Conservation (phyloP, 2,329 filamentous ascomycete genomes). For the Phyllachora maydis region DNA sequence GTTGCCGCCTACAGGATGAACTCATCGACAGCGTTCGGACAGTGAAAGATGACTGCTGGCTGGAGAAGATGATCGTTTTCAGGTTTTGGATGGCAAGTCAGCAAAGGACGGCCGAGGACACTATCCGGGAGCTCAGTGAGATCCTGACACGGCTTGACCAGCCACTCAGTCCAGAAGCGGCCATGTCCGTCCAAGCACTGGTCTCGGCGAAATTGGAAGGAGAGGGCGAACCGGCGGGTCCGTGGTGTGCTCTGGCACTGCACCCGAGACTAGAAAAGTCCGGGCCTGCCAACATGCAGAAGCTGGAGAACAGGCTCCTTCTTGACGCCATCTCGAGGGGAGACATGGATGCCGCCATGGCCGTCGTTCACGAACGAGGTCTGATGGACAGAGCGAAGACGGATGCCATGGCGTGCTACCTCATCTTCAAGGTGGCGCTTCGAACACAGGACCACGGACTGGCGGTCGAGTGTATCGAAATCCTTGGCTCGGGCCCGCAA, state of each 20-base stretch:
- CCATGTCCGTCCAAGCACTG: constrained; percentile 48
- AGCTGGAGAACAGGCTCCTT: constrained; percentile 52
- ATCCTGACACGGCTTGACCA: constrained; percentile 22
- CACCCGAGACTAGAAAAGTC: constrained; percentile 45
- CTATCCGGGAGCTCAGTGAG: constrained; percentile 7
- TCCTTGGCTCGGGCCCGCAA: constrained; percentile 29
- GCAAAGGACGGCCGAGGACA: constrained; percentile 14
- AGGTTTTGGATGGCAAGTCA: constrained; percentile 44
- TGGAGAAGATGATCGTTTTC: constrained; percentile 48
- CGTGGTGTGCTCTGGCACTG: constrained; percentile 53
- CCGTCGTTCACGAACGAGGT: constrained; percentile 38
- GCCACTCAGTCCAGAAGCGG: constrained; percentile 34
- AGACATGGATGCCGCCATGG: constrained; percentile 29
- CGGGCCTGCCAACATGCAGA: constrained; percentile 44
- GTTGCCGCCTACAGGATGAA: constrained; percentile 33
- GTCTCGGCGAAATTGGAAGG: constrained; percentile 65
- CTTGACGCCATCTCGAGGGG: constrained; percentile 42
- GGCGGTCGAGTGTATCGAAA: constrained; percentile 42
- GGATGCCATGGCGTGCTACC: constrained; percentile 47
- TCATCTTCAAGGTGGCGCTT: constrained; percentile 57
- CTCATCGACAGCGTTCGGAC: constrained; percentile 32
- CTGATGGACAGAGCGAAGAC: constrained; percentile 33
- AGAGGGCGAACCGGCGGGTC: constrained; percentile 31
- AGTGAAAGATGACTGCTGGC: constrained; percentile 28
- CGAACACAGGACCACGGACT: constrained; percentile 31